Conservation (phyloP, 2,329 filamentous ascomycete species). For the Akanthomyces muscarius region DNA sequence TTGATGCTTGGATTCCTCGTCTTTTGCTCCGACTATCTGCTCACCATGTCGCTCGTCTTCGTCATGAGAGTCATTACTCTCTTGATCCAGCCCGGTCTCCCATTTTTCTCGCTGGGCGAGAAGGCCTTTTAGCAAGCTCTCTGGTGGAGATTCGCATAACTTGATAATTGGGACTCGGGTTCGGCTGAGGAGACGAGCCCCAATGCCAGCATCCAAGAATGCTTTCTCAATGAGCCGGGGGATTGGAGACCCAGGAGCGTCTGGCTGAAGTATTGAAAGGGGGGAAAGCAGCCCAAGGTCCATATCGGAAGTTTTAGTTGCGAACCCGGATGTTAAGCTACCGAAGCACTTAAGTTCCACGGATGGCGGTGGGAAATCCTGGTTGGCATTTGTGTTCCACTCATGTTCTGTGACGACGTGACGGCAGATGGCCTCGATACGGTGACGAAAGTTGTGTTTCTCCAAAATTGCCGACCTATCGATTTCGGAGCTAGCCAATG, state of each 20-base stretch:
- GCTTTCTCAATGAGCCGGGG: constrained; percentile 72
- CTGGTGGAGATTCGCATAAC: constrained; percentile 67
- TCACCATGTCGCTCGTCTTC: constrained; percentile 33
- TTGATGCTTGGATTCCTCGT: constrained; percentile 23
- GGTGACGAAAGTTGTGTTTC: constrained; percentile 66
- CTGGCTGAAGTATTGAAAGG: constrained; percentile 50
- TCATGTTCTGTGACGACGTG: constrained; percentile 54
- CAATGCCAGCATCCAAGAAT: constrained; percentile 67
- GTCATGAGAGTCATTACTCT: constrained; percentile 33
- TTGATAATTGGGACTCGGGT: constrained; percentile 87
- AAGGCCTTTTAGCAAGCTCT: constrained; percentile 57
- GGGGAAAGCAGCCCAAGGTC: constrained; percentile 75
- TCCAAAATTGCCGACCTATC: constrained; percentile 57
- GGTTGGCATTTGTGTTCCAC: constrained; percentile 32
- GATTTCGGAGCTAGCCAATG: constrained; percentile 58
- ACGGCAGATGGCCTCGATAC: constrained; percentile 62
- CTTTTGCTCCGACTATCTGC: constrained; percentile 22
- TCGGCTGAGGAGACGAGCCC: constrained; percentile 70
- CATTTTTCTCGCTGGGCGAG: constrained; percentile 64
- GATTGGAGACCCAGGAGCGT: constrained; percentile 56
- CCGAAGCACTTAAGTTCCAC: constrained; percentile 76
- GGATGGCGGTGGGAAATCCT: constrained; percentile 48
- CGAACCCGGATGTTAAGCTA: constrained; percentile 80
- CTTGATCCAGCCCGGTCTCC: constrained; percentile 54
- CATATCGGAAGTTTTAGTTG: constrained; percentile 84